Evolutionary conservation across 208 protist genomes (phyloP).

Genomic region (Balamuthia mandrillaris): DNA sequence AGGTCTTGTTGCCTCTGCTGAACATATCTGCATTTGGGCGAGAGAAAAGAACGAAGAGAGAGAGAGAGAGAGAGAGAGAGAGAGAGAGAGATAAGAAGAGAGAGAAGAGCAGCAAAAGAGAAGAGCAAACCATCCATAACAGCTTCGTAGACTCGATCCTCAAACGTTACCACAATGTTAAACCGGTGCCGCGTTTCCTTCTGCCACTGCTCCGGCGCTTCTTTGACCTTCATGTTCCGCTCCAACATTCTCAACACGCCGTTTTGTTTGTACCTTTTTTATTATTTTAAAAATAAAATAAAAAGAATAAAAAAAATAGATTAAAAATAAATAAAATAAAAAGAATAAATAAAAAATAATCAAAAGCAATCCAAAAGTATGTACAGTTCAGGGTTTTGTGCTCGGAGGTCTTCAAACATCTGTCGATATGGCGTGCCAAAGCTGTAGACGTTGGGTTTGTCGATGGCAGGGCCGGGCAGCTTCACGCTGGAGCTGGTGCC

Average conservation of each 20-base stretch:
- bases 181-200: constrained; percentile 28
- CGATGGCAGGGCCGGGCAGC: constrained; percentile 47
- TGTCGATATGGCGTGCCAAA: constrained; percentile 61
- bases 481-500: constrained; percentile 60
- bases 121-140: constrained; percentile 29
- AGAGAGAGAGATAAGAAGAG: no score
- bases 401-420: constrained; percentile 55
- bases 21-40: neutral
- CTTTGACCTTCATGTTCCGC: constrained; percentile 58
- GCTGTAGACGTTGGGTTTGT: constrained; percentile 56
- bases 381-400: constrained; percentile 54
- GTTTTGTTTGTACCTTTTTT: constrained; percentile 61
- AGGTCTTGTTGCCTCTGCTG: neutral
- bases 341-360: neutral
- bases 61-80: no score
- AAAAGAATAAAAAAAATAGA: constrained; percentile 30
- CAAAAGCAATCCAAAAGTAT: neutral
- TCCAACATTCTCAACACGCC: constrained; percentile 61
- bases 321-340: neutral
- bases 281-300: no score
- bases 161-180: constrained; percentile 59
- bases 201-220: constrained; percentile 59
- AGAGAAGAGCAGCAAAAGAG: neutral
- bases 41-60: no score
- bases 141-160: constrained; percentile 59